Evolutionary conservation across 352 stramenopile species (phyloP).

Genomic region (Phytophthora kernoviae): DNA sequence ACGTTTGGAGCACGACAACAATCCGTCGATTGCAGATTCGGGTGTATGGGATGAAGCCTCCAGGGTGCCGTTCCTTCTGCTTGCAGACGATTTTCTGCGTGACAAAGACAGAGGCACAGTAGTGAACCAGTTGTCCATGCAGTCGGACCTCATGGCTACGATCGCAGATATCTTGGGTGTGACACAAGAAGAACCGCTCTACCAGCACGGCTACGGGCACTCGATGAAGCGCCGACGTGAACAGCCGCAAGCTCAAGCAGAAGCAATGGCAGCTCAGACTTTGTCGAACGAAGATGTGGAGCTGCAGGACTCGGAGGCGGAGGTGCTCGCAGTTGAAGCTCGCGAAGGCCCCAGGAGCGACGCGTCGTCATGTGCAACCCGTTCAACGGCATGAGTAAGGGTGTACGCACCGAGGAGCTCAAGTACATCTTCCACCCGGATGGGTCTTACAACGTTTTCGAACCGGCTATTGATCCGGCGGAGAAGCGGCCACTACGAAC

Average conservation of each 20-base stretch:
- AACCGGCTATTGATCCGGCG: conserved; percentile 42
- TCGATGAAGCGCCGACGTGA: conserved; percentile 66
- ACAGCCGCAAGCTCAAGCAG: conserved; percentile 21
- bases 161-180: conserved; percentile 71
- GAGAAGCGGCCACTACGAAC: conserved; percentile 59
- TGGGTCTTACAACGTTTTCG: conserved; percentile 71
- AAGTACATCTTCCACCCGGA: conserved; percentile 81
- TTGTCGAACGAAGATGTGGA: conserved; percentile 21
- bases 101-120: conserved; percentile 47
- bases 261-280: conserved; percentile 9
- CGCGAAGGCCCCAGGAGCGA: conserved; percentile 36
- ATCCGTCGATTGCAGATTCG: conserved; percentile 66
- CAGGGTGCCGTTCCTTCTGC: conserved; percentile 65
- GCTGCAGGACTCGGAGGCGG: conserved; percentile 10
- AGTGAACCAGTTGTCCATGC: conserved; percentile 68
- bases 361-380: conserved; percentile 71
- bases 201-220: conserved; percentile 71
- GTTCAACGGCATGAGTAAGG: conserved; percentile 74
- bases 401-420: conserved; percentile 62
- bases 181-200: conserved; percentile 47
- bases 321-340: conserved; percentile 21
- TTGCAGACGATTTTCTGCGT: conserved; percentile 67
- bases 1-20: conserved; percentile 71
- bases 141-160: conserved; percentile 76
- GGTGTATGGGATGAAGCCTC: conserved; percentile 68